Evolutionary conservation across 164 flowering plant genomes (phyloP).

Genomic region (Nymphaea colorata): DNA sequence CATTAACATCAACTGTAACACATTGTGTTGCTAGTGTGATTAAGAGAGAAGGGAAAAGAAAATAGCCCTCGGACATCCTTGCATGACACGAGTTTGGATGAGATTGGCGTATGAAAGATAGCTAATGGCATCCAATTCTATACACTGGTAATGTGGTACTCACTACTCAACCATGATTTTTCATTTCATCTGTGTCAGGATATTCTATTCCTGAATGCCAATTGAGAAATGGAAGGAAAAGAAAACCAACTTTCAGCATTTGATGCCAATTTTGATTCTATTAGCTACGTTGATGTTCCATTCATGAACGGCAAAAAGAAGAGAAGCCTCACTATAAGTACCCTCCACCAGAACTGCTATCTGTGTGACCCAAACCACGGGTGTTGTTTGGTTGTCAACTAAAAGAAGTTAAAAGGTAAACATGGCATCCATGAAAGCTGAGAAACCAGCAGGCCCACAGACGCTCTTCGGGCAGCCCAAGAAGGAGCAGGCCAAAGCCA

Average conservation of each 20-base stretch:
- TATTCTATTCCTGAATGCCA: background rate
- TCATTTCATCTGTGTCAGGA: background rate
- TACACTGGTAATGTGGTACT: background rate
- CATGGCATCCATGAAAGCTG: slow-evolving; percentile 35
- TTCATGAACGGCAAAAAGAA: background rate
- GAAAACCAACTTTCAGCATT: background rate
- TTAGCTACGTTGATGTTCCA: background rate
- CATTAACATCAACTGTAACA: background rate
- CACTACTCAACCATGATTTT: background rate
- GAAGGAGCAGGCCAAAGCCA: slow-evolving; percentile 6
- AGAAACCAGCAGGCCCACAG: slow-evolving; percentile 21
- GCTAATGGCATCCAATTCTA: background rate
- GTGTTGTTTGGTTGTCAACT: background rate
- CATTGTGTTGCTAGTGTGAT: background rate
- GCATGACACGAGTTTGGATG: background rate
- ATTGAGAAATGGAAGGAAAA: too few species aligned
- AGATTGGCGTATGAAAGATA: background rate
- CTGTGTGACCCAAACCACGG: background rate
- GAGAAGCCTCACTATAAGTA: background rate
- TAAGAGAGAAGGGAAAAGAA: background rate
- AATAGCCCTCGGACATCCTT: background rate
- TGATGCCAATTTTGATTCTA: background rate
- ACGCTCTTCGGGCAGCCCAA: slow-evolving; percentile 1
- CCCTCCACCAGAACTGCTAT: background rate
- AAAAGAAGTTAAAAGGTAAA: background rate